These are phyloP conservation scores for Teratosphaeriaceae sp. DNA, from an alignment of 2,329 filamentous ascomycete species.

Conservation along the genomic window DNA sequence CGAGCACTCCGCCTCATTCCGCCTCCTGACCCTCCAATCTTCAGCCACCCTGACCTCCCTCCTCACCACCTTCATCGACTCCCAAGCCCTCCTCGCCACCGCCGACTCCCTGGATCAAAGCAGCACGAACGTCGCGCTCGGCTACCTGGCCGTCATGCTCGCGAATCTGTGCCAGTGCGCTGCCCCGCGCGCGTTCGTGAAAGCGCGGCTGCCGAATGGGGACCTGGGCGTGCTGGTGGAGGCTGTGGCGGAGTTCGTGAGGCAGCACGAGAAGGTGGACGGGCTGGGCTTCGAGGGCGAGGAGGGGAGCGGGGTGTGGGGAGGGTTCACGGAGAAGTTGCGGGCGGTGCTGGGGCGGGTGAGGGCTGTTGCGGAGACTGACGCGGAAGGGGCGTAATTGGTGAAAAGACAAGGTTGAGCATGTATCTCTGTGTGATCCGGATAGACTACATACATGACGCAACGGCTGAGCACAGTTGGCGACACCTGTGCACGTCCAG, in stretches of 20 bases:
- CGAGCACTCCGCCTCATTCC: constrained; percentile 58
- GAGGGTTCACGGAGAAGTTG: constrained; percentile 48
- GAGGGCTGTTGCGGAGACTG: constrained; percentile 12
- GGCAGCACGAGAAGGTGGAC: constrained; percentile 55
- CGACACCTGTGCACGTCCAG: too few species aligned
- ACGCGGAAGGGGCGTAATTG: background rate
- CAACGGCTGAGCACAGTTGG: too few species aligned
- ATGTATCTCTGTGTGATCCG: too few species aligned
- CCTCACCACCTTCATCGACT: constrained; percentile 21
- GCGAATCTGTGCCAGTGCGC: constrained; percentile 67
- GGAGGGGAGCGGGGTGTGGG: constrained; percentile 40
- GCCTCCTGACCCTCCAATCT: constrained; percentile 8
- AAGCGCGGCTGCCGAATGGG: constrained; percentile 36
- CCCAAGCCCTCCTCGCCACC: constrained; percentile 35
- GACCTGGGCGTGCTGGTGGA: constrained; percentile 46
- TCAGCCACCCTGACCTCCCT: constrained; percentile 16
- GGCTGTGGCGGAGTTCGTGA: constrained; percentile 56
- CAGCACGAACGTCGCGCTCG: constrained; percentile 73
- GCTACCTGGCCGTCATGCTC: constrained; percentile 77
- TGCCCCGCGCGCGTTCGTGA: constrained; percentile 31
- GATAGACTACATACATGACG: too few species aligned
- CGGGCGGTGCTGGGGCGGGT: constrained; percentile 43
- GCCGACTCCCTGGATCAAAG: constrained; percentile 65
- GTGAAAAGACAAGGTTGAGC: too few species aligned
- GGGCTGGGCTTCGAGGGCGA: constrained; percentile 39